Conservation (phyloP, 768 basidiomycete genomes). For the Leucosporidium creatinivorum region DNA sequence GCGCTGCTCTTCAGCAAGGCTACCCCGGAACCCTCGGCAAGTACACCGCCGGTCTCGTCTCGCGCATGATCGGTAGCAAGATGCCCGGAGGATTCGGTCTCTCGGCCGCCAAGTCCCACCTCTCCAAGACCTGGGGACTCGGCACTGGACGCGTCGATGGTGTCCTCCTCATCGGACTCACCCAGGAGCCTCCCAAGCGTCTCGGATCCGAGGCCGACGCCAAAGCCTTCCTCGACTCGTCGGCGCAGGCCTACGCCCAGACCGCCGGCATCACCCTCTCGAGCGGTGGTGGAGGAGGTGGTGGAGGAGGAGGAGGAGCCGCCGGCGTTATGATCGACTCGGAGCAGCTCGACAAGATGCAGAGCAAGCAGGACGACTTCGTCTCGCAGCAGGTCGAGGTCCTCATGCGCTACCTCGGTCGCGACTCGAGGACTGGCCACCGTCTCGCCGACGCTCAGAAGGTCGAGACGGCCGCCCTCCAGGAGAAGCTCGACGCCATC, state of each 20-base stretch:
- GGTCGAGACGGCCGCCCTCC: constrained; percentile 61
- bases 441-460: constrained; percentile 82
- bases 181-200: constrained; percentile 89
- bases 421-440: constrained; percentile 87
- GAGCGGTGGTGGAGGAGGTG: constrained; percentile 59
- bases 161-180: constrained; percentile 81
- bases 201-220: constrained; percentile 83
- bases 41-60: constrained; percentile 80
- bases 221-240: constrained; percentile 82
- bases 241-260: constrained; percentile 77
- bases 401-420: constrained; percentile 91
- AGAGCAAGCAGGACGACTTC: constrained; percentile 83
- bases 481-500: constrained; percentile 80
- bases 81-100: constrained; percentile 99
- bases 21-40: constrained; percentile 85
- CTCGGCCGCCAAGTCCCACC: constrained; percentile 77
- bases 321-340: constrained; percentile 92
- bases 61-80: constrained; percentile 85
- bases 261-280: constrained; percentile 79
- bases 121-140: constrained; percentile 92
- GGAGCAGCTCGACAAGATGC: constrained; percentile 96
- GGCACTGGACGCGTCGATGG: constrained; percentile 81
- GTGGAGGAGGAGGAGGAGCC: constrained; percentile 53
- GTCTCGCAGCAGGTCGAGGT: constrained; percentile 89
- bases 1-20: constrained; percentile 69